Evolutionary conservation across 805 yeast genomes (phyloP), one percentile per base, ranked within the genome.

Genomic region (Brettanomyces sp.): DNA sequence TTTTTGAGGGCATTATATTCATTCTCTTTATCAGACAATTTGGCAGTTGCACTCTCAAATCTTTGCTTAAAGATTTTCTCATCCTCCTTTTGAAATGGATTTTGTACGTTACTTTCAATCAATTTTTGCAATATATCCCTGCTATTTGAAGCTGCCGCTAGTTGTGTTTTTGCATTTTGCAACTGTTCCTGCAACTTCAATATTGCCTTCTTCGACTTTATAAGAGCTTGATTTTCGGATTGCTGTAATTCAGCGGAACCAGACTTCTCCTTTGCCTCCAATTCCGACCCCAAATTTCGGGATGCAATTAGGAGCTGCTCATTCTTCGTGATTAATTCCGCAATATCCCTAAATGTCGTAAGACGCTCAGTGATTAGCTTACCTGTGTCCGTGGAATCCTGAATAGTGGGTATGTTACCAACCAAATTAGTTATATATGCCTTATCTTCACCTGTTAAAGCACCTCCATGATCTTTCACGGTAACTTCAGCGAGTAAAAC

Each of bases 311-410:
- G 64, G 25, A 91, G 69, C 44, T 87, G 85, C 52, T 81, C 78
- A 57, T 91, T 91, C 61, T 80, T 85, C 44, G 73, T 66, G 55
- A 87, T 85, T 44, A 91, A 66, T 42, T 85, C 95, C 11, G 73
- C 67, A 12, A 85, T 72, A 55, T 74, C 75, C 39, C 73, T 75
- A 64, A 90, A 91, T 7, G 78, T 74, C 1, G 87, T 80, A 38
- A 93, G 67, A 48, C 95, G 72, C 45, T 84, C 83, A 8, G 88
- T 70, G 23, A 91, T 86, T 36, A 89, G 59, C 32, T 56, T 60
- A 53, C 84, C 91, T 0, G 95, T 81, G 56, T 87, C 96, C 3
- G 80, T 72, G 4, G 63, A 64, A 39, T 67, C 69, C 14, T 44
- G 36, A 34, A 46, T 43, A 14, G 8, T 9, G 5, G 38, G 25